Percentiles rank a stretch among this genome's conserved stretches.
phyloP scores from a whole-genome alignment of 768 basidiomycete genomes.

The Amanita phalloides region DNA sequence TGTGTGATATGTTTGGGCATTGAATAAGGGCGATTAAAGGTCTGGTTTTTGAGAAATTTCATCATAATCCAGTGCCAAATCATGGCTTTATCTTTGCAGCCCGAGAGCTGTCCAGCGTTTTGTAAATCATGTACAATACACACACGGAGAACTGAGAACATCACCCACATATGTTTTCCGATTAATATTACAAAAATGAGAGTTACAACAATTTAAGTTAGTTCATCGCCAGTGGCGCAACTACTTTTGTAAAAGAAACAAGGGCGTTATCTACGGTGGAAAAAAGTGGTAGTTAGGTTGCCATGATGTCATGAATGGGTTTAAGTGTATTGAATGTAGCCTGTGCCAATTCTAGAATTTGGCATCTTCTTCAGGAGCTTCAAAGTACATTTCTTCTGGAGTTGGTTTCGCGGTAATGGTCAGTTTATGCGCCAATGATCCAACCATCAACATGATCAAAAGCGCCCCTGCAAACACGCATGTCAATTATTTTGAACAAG shows the following conservation, averaged over 20 bases:
- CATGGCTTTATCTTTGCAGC: no score
- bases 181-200: neutral
- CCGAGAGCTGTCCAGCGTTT: no score
- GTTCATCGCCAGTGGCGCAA: neutral
- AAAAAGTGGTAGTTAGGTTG: neutral
- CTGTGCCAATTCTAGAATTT: neutral
- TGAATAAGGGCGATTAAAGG: no score
- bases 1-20: no score
- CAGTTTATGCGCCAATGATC: constrained; percentile 18
- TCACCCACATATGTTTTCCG: no score
- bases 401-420: constrained; percentile 14
- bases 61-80: no score
- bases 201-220: neutral
- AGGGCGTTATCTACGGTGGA: neutral
- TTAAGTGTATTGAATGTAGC: no score
- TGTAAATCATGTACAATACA: no score
- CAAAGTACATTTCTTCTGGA: constrained; percentile 16
- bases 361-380: constrained; percentile 5
- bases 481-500: neutral
- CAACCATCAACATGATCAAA: constrained; percentile 17
- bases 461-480: constrained; percentile 14
- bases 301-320: neutral
- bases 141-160: no score
- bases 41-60: no score
- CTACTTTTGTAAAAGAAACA: neutral